phyloP scores from a whole-genome alignment of 306 rosid species.

The Amphicarpaea edgeworthii region DNA sequence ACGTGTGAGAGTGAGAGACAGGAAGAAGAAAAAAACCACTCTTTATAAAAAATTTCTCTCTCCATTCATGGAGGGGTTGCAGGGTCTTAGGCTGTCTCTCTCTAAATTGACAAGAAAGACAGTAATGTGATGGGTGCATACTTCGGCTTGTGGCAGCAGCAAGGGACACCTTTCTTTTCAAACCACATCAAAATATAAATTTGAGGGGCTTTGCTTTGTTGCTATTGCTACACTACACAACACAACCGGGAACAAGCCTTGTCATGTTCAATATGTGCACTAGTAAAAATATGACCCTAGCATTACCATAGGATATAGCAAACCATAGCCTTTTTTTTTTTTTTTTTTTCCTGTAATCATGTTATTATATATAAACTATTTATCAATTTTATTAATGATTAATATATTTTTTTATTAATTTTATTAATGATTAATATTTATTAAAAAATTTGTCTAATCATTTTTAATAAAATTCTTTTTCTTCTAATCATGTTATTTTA shows the following conservation, averaged over 20 bases:
- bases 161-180: conserved; percentile 72
- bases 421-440: no score
- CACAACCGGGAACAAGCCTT: conserved; percentile 48
- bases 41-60: conserved; percentile 47
- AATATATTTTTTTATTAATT: no score
- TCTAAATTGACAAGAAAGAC: conserved; percentile 73
- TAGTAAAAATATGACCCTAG: conserved; percentile 40
- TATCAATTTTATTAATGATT: no score
- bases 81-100: conserved; percentile 68
- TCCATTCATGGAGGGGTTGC: conserved; percentile 47
- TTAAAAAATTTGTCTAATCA: no score
- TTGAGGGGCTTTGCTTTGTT: conserved; percentile 31
- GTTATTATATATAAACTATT: no score
- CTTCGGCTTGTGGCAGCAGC: conserved; percentile 57
- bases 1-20: conserved; percentile 72
- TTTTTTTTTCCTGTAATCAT: no score
- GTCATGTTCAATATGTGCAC: conserved; percentile 42
- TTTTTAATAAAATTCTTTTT: no score
- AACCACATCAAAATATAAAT: conserved; percentile 36
- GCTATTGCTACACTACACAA: conserved; percentile 43
- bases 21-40: not conserved
- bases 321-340: no score
- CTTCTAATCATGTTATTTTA: no score
- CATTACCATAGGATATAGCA: not conserved
- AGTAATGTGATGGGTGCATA: conserved; percentile 62